These are phyloP conservation scores for Arthrobotrys iridis DNA, from an alignment of 2,329 filamentous ascomycete species.

Conservation along the genomic window DNA sequence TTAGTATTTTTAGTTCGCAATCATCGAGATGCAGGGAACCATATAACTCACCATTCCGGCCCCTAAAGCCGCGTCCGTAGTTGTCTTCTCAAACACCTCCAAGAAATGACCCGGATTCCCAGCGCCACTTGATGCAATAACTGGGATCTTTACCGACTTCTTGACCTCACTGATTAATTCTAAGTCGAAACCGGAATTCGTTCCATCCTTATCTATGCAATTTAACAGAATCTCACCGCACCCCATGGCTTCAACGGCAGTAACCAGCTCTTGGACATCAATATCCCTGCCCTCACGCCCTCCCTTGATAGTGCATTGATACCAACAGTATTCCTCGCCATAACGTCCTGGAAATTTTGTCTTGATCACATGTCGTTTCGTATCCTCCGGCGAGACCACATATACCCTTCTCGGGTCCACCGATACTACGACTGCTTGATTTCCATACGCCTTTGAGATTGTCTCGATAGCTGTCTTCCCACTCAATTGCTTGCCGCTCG, in stretches of 20 bases:
- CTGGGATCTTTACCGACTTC: conserved; percentile 83
- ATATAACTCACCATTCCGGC: conserved; percentile 79
- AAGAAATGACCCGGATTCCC: conserved; percentile 87
- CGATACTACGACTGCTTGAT: conserved; percentile 94
- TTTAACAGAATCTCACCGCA: conserved; percentile 94
- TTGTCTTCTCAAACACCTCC: conserved; percentile 86
- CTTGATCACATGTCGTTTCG: conserved; percentile 77
- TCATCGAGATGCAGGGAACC: not conserved
- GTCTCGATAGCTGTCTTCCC: conserved; percentile 94
- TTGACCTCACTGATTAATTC: conserved; percentile 93
- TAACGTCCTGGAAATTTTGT: conserved; percentile 76
- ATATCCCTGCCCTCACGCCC: conserved; percentile 93
- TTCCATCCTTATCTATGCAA: conserved; percentile 96
- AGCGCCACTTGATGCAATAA: conserved; percentile 93
- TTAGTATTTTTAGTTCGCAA: conserved; percentile 9
- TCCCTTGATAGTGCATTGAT: conserved; percentile 95
- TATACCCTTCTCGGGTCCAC: conserved; percentile 94
- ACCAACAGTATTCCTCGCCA: conserved; percentile 89
- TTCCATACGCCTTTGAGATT: conserved; percentile 91
- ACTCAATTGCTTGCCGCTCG: conserved; percentile 72
- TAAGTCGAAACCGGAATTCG: conserved; percentile 91
- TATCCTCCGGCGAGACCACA: conserved; percentile 74
- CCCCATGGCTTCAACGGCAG: conserved; percentile 94
- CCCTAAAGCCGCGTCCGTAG: conserved; percentile 89
- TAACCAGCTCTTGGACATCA: conserved; percentile 86